Evolutionary conservation across 768 basidiomycete species (phyloP).

Genomic region (Russula sp.): DNA sequence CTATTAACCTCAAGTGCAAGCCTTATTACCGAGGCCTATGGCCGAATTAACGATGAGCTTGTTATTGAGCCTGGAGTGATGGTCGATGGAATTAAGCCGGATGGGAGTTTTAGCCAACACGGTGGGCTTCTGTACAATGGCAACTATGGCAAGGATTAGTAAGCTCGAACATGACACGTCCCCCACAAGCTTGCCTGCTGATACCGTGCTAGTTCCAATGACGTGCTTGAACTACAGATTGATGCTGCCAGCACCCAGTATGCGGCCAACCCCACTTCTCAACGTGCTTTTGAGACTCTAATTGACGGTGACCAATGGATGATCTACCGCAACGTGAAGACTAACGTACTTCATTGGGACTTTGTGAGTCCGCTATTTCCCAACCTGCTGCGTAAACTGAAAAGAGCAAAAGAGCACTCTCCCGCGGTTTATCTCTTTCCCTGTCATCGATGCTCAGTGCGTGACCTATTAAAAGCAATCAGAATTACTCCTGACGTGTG

Average conservation of each 20-base stretch:
- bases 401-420: conserved; percentile 44
- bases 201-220: conserved; percentile 43
- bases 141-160: conserved; percentile 58
- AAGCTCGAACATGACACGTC: conserved; percentile 15
- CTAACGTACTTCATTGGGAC: conserved; percentile 62
- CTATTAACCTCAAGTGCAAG: conserved; percentile 32
- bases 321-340: conserved; percentile 55
- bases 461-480: conserved; percentile 19
- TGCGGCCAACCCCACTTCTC: conserved; percentile 35
- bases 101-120: conserved; percentile 47
- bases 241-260: conserved; percentile 56
- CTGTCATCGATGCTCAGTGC: conserved; percentile 44
- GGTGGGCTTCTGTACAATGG: conserved; percentile 57
- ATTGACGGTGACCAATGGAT: conserved; percentile 64
- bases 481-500: neutral
- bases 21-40: conserved; percentile 45
- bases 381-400: neutral
- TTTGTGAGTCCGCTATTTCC: conserved; percentile 40
- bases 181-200: neutral
- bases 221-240: conserved; percentile 55
- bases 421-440: conserved; percentile 63
- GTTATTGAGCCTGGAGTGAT: conserved; percentile 40
- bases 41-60: conserved; percentile 47
- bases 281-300: conserved; percentile 47
- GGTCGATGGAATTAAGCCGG: conserved; percentile 54